phyloP scores from a whole-genome alignment of 1,139 yeast species.

The Kluyveromyces sp. region DNA sequence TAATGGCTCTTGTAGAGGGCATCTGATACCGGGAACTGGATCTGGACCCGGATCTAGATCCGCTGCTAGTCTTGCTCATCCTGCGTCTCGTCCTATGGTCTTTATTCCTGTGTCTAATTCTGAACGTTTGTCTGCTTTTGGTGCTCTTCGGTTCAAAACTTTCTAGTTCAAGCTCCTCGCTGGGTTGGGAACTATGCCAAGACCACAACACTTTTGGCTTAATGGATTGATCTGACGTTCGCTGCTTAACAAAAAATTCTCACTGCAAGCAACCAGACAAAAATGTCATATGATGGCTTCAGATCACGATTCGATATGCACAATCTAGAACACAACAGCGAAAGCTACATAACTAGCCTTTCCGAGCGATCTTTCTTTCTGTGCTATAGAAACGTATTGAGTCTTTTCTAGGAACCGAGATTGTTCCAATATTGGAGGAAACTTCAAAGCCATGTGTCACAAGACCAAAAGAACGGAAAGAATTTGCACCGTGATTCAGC shows the following conservation, averaged over 20 bases:
- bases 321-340: not conserved
- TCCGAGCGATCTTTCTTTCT: not conserved
- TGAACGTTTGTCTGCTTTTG: no score
- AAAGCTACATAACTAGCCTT: no score
- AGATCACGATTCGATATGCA: not conserved
- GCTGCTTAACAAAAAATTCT: not conserved
- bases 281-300: not conserved
- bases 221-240: not conserved
- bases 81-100: not conserved
- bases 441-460: no score
- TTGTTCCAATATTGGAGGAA: no score
- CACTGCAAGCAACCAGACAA: not conserved
- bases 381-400: not conserved
- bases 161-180: not conserved
- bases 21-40: not conserved
- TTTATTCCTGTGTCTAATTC: not conserved
- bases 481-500: no score
- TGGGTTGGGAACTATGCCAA: not conserved
- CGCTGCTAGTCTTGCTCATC: not conserved
- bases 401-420: not conserved
- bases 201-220: constrained; percentile 4
- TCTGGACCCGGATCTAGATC: not conserved
- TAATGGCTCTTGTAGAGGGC: constrained; percentile 1
- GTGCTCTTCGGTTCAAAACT: not conserved
- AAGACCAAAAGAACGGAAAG: not conserved